Base-by-base conservation (phyloP, 2,329 filamentous ascomycete genomes). In the Daldinia eschscholtzii region DNA sequence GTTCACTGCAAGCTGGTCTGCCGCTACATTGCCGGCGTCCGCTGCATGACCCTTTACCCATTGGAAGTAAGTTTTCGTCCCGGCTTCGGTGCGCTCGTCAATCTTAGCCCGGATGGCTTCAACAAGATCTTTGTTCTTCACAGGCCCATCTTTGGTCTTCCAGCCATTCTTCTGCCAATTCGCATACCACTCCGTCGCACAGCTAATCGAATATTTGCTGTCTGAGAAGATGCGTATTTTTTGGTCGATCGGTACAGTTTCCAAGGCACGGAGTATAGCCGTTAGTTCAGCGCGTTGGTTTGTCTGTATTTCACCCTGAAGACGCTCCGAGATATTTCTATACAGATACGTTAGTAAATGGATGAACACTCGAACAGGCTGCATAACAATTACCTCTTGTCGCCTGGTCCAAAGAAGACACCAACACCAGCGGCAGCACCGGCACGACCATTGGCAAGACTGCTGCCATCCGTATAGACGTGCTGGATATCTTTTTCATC, bases 231-330 rank as follows among this genome's bases (percentile, higher is more conserved):
- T 97, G 64, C 90, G 86, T 12, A 97, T 87, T 67, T 89, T 84
- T 64, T 92, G 86, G 65, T 90, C 85, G 15, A 87, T 81, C 0
- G 92, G 90, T 1, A 91, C 89, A 52, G 91, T 87, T 76, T 98
- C 89, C 23, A 98, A 85, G 0, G 94, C 94, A 64, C 94, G 91
- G 33, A 93, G 84, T 70, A 98, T 91, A 6, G 94, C 96, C 26
- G 92, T 94, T 65, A 99, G 84, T 82, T 99, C 96, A n/a, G 95
- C 96, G 2, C 96, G 92, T 79, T 98, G 93, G 78, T 99, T 99
- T 0, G 96, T 98, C 81, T 98, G 96, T 9, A 86, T 84, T 15
- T 86, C 83, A 57, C 93, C 93, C 58, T 85, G 81, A 2, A 98
- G 87, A 3, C 90, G 89, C 80, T 97, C 94, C 12, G 92, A 93